phyloP scores from a whole-genome alignment of 139 green algal species.

The Ettlia oleoabundans region DNA sequence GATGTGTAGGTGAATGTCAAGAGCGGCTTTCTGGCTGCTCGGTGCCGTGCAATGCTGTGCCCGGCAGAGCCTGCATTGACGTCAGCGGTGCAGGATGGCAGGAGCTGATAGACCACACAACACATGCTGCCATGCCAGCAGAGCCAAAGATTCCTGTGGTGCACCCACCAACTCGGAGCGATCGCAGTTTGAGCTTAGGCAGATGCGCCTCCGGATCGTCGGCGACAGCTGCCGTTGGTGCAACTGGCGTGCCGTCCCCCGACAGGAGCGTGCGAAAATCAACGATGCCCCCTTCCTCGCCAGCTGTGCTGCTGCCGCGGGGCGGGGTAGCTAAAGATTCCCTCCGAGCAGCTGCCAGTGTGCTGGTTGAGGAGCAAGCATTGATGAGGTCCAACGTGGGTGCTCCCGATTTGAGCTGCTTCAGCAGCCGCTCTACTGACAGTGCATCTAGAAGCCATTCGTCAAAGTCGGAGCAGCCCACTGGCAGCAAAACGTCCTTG shows the following conservation, averaged over 20 bases:
- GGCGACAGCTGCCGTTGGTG: background rate
- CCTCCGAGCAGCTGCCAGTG: background rate
- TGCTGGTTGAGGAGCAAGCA: constrained; percentile 16
- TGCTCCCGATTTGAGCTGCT: background rate
- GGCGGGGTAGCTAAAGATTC: background rate
- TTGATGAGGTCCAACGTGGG: constrained; percentile 13
- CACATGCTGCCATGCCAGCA: too few species aligned
- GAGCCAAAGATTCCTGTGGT: background rate
- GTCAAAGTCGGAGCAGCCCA: constrained; percentile 62
- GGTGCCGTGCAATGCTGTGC: too few species aligned
- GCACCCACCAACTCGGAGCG: constrained; percentile 13
- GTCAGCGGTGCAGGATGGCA: too few species aligned
- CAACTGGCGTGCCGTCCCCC: too few species aligned
- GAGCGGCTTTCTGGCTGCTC: too few species aligned
- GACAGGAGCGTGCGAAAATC: constrained; percentile 5
- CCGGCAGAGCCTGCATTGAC: background rate
- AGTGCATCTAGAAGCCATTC: constrained; percentile 67
- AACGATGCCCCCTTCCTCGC: background rate
- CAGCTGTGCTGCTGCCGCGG: background rate
- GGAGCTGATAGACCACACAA: too few species aligned
- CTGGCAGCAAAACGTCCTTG: constrained; percentile 51
- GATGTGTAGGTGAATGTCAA: too few species aligned
- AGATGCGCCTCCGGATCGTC: background rate
- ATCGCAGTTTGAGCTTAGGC: constrained; percentile 17
- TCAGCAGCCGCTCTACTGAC: constrained; percentile 46